Evolutionary conservation across 2,329 filamentous ascomycete species (phyloP).

Genomic region (Periconia macrospinosa): DNA sequence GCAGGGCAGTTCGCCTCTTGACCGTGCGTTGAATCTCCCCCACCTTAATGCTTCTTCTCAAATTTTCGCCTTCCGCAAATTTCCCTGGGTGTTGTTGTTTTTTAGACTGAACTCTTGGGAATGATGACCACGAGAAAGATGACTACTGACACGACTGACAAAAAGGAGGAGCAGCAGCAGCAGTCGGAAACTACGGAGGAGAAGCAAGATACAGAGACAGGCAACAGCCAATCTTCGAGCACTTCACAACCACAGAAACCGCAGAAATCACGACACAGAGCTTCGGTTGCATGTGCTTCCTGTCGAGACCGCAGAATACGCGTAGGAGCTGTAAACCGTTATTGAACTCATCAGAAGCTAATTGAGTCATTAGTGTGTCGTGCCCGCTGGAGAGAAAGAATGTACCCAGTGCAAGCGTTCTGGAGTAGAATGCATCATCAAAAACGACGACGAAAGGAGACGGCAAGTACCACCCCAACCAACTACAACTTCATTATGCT

Average conservation of each 20-base stretch:
- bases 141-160: slow-evolving; percentile 10
- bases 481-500: not conserved
- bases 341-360: not conserved
- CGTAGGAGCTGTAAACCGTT: slow-evolving; percentile 25
- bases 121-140: slow-evolving; percentile 16
- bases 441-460: slow-evolving; percentile 60
- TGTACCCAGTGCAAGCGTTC: slow-evolving; percentile 58
- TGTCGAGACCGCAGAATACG: slow-evolving; percentile 52
- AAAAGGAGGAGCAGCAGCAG: not conserved
- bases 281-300: slow-evolving; percentile 59
- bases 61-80: not conserved
- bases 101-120: not conserved
- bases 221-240: slow-evolving; percentile 12
- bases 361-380: slow-evolving; percentile 50
- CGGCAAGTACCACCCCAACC: slow-evolving; percentile 43
- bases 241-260: slow-evolving; percentile 23
- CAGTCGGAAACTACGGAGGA: slow-evolving; percentile 17
- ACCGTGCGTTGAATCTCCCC: slow-evolving; percentile 10
- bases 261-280: slow-evolving; percentile 45
- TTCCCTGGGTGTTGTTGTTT: not conserved
- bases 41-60: slow-evolving; percentile 3
- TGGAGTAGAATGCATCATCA: slow-evolving; percentile 57
- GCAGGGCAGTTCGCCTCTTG: slow-evolving; percentile 7
- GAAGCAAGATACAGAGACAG: slow-evolving; percentile 14
- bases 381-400: slow-evolving; percentile 54